These are phyloP conservation scores for Russula foetens DNA, from an alignment of 768 basidiomycete genomes.

Conservation along the genomic window DNA sequence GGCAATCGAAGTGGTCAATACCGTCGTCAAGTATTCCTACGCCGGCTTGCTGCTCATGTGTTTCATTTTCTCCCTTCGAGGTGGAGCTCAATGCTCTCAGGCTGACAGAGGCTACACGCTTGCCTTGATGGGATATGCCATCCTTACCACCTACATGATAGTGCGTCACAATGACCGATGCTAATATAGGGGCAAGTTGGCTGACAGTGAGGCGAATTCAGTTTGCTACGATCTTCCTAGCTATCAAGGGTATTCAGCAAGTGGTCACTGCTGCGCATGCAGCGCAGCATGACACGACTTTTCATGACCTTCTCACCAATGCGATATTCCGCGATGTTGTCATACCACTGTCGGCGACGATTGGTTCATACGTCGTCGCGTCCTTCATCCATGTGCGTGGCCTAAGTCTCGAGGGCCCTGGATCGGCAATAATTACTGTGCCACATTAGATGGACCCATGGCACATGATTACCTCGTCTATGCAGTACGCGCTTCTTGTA, in stretches of 20 bases:
- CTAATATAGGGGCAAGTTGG: background rate
- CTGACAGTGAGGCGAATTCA: constrained; percentile 25
- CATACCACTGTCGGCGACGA: constrained; percentile 75
- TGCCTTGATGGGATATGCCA: constrained; percentile 78
- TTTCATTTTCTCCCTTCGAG: constrained; percentile 82
- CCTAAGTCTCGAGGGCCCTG: background rate
- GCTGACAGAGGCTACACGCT: constrained; percentile 80
- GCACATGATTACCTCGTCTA: constrained; percentile 96
- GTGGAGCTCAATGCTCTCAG: constrained; percentile 87
- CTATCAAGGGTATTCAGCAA: constrained; percentile 68
- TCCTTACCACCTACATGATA: constrained; percentile 95
- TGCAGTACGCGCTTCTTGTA: constrained; percentile 88
- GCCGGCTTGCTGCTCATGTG: constrained; percentile 80
- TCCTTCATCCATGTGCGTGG: constrained; percentile 75
- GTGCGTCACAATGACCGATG: constrained; percentile 32
- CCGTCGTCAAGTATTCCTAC: constrained; percentile 80
- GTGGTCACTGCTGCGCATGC: constrained; percentile 37
- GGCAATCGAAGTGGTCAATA: constrained; percentile 64
- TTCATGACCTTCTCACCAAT: constrained; percentile 63
- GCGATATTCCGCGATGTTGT: constrained; percentile 80
- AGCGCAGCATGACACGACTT: constrained; percentile 38
- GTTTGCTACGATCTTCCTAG: constrained; percentile 73
- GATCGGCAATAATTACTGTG: background rate
- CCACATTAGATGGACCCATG: constrained; percentile 77
- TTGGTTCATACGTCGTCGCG: constrained; percentile 80